Conservation (phyloP, 1,139 yeast genomes). For the Geotrichum australiense region DNA sequence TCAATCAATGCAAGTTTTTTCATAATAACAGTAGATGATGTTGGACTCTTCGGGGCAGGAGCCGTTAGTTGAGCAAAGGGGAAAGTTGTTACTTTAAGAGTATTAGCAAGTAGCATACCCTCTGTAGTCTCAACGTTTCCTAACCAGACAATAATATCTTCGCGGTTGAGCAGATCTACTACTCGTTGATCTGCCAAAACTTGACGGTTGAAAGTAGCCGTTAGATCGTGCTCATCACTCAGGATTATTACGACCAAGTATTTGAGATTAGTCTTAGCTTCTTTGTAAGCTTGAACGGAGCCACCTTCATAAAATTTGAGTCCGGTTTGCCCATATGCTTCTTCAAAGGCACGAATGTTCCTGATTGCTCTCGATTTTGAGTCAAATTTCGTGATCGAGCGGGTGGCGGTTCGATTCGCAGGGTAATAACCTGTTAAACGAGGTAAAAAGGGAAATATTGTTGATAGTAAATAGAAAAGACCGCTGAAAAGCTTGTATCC, state of each 20-base stretch:
- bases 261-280: slow-evolving; percentile 59
- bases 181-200: slow-evolving; percentile 52
- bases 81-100: slow-evolving; percentile 62
- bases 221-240: slow-evolving; percentile 63
- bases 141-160: slow-evolving; percentile 69
- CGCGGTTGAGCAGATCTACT: slow-evolving; percentile 44
- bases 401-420: slow-evolving; percentile 29
- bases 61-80: slow-evolving; percentile 74
- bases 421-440: slow-evolving; percentile 35
- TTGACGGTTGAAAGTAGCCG: slow-evolving; percentile 47
- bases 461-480: slow-evolving; percentile 30
- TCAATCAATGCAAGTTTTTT: slow-evolving; percentile 61
- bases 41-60: slow-evolving; percentile 38
- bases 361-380: slow-evolving; percentile 39
- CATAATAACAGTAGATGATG: slow-evolving; percentile 37
- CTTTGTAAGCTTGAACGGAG: slow-evolving; percentile 64
- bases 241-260: slow-evolving; percentile 71
- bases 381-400: slow-evolving; percentile 34
- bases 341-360: slow-evolving; percentile 38
- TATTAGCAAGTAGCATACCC: slow-evolving; percentile 75
- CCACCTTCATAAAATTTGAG: slow-evolving; percentile 58
- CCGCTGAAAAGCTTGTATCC: slow-evolving; percentile 30
- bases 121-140: slow-evolving; percentile 78
- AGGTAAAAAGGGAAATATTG: slow-evolving; percentile 34
- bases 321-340: slow-evolving; percentile 29